phyloP scores from a whole-genome alignment of 768 basidiomycete genomes.

The Boletus insuetus region DNA sequence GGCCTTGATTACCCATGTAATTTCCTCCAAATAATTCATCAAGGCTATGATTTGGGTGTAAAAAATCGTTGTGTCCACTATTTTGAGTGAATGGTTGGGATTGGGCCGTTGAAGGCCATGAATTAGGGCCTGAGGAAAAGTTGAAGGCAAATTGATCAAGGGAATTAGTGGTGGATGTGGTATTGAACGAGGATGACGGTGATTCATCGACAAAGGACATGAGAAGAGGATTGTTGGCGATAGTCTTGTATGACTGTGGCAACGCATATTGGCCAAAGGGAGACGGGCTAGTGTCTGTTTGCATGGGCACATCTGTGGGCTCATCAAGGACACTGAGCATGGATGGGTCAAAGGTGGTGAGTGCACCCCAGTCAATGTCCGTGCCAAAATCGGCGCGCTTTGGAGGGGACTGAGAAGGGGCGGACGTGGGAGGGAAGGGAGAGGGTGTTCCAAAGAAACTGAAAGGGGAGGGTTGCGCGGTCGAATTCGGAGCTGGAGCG shows the following conservation, averaged over 20 bases:
- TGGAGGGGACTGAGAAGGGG: slow-evolving; percentile 33
- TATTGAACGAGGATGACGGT: slow-evolving; percentile 22
- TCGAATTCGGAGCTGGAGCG: slow-evolving; percentile 21
- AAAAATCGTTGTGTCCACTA: slow-evolving; percentile 22
- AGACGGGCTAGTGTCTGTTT: slow-evolving; percentile 49
- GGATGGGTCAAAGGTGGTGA: slow-evolving; percentile 70
- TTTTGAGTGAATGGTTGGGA: slow-evolving; percentile 19
- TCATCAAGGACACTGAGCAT: slow-evolving; percentile 66
- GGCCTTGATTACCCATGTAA: slow-evolving; percentile 30
- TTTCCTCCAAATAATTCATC: slow-evolving; percentile 48
- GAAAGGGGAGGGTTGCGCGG: slow-evolving; percentile 19
- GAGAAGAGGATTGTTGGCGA: slow-evolving; percentile 81
- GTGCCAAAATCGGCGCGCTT: slow-evolving; percentile 18
- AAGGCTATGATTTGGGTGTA: slow-evolving; percentile 28
- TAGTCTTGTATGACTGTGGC: slow-evolving; percentile 62
- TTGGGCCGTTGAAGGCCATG: slow-evolving; percentile 22
- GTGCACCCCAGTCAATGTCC: slow-evolving; percentile 59
- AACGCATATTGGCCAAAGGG: slow-evolving; percentile 49
- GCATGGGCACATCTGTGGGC: slow-evolving; percentile 54
- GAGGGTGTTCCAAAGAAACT: slow-evolving; percentile 27
- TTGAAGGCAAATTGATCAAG: slow-evolving; percentile 46
- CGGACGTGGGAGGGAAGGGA: slow-evolving; percentile 19
- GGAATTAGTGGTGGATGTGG: slow-evolving; percentile 17
- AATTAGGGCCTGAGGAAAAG: slow-evolving; percentile 36
- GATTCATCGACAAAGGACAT: slow-evolving; percentile 74